Percentiles rank a stretch among this genome's conserved stretches.
These are phyloP conservation scores for Tricholoma flavovirens DNA, from an alignment of 768 basidiomycete species.

Conservation along the genomic window DNA sequence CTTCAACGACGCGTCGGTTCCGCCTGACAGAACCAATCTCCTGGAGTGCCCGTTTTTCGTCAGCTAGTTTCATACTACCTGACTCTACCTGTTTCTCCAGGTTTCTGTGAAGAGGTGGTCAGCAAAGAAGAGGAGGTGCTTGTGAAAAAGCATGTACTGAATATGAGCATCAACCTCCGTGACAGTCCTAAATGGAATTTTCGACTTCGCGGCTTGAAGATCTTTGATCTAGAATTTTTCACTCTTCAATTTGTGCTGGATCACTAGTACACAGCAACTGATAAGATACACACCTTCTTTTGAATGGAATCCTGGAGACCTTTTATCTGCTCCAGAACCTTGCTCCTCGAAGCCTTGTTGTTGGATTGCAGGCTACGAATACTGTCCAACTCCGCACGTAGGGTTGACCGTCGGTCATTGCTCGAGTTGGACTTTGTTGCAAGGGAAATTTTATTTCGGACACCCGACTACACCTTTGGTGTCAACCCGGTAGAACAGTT, in stretches of 20 bases:
- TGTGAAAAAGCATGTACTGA: constrained; percentile 45
- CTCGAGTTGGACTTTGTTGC: constrained; percentile 55
- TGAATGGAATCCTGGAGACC: constrained; percentile 67
- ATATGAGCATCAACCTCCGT: constrained; percentile 86
- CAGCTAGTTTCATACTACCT: constrained; percentile 84
- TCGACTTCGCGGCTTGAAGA: constrained; percentile 73
- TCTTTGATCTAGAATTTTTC: constrained; percentile 63
- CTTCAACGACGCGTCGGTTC: constrained; percentile 68
- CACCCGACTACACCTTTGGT: constrained; percentile 43
- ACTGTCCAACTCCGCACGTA: constrained; percentile 76
- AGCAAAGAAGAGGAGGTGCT: constrained; percentile 5
- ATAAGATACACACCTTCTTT: constrained; percentile 58
- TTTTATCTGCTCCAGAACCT: constrained; percentile 76
- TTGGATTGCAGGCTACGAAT: constrained; percentile 76
- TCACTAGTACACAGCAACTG: background rate
- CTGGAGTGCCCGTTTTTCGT: constrained; percentile 91
- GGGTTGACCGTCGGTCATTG: constrained; percentile 64
- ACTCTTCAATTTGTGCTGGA: constrained; percentile 2
- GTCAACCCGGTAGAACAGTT: constrained; percentile 8
- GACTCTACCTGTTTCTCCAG: constrained; percentile 91
- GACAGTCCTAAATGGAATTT: constrained; percentile 73
- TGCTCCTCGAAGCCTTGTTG: constrained; percentile 63
- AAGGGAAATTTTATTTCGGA: constrained; percentile 71
- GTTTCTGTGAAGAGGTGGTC: constrained; percentile 41
- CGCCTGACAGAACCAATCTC: constrained; percentile 79